Evolutionary conservation across 2,329 filamentous ascomycete genomes (phyloP), one percentile per base, ranked within the genome.

Genomic region (Botryotinia globosa): DNA sequence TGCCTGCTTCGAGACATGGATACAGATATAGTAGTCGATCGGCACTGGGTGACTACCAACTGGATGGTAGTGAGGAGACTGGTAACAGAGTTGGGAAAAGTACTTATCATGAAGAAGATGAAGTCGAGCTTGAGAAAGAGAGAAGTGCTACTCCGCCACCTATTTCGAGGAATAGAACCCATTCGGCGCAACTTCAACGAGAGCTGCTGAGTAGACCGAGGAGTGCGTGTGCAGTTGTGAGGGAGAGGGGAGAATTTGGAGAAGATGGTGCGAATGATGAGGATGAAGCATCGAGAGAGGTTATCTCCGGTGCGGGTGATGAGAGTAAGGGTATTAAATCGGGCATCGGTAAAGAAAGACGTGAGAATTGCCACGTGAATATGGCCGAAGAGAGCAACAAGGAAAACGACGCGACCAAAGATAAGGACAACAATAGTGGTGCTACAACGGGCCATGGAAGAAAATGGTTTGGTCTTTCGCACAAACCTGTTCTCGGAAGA

Each of bases 71-170:
- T 29, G 37, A 63, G 14, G 72, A 74, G n/a, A 42, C 14, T 14
- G 63, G 59, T 54, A 64, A 56, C 44, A 34, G 48, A 18, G 32
- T 34, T 45, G n/a, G 22, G 4, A 72, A 25, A 63, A 74, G 8
- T 72, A 77, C 14, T 66, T 67, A 56, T 25, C 29, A 32, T 42
- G 65, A 56, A 56, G 65, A 67, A 12, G 48, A 39, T 42, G 65
- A 56, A 29, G 25, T 5, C 25, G 65, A 32, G 25, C 18, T 25
- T 56, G 65, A 74, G 16, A 76, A 76, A 14, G 63, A 72, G 14
- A 74, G 73, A 6, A 74, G 79, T 58, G 77, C 79, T 5, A 80
- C 78, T 1, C 79, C 79, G 6, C 79, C 79, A 1, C 79, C 79
- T 8, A 80, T 80, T 39, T 72, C 69, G 59, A 74, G 77, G 4